Percentiles rank a stretch among this genome's conserved stretches.
Conservation (phyloP, 345 rosid genomes). For the Murraya paniculata region DNA sequence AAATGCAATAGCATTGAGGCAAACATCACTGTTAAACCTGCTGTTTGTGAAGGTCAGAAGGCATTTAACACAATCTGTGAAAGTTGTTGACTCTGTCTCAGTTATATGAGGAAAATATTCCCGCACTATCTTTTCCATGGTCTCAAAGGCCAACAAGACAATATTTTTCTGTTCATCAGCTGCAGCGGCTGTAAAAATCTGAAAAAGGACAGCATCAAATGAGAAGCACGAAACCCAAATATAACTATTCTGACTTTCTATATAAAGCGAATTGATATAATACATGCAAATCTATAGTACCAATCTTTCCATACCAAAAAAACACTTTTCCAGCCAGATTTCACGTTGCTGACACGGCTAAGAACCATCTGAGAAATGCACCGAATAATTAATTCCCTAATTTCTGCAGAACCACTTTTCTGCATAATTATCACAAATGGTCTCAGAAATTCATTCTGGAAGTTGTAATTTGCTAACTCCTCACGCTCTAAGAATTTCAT, state of each 20-base stretch:
- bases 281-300: constrained; percentile 1
- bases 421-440: constrained; percentile 95
- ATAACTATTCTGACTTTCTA: not conserved
- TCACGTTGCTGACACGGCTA: constrained; percentile 82
- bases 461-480: constrained; percentile 94
- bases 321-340: constrained; percentile 99
- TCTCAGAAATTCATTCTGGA: constrained; percentile 92
- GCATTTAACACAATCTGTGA: constrained; percentile 93
- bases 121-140: constrained; percentile 93
- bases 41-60: constrained; percentile 88
- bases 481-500: constrained; percentile 97
- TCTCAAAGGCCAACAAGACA: constrained; percentile 84
- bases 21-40: constrained; percentile 81
- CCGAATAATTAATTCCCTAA: constrained; percentile 85
- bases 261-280: not conserved
- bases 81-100: constrained; percentile 90
- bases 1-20: constrained; percentile 96
- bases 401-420: constrained; percentile 82
- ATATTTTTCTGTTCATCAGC: constrained; percentile 85
- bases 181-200: constrained; percentile 88
- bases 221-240: constrained; percentile 6
- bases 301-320: constrained; percentile 58
- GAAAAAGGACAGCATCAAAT: constrained; percentile 23
- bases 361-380: constrained; percentile 98
- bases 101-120: constrained; percentile 88